Evolutionary conservation across 352 stramenopile genomes (phyloP), one percentile per base, ranked within the genome.

Genomic region (Pythium rhizo-oryzae): DNA sequence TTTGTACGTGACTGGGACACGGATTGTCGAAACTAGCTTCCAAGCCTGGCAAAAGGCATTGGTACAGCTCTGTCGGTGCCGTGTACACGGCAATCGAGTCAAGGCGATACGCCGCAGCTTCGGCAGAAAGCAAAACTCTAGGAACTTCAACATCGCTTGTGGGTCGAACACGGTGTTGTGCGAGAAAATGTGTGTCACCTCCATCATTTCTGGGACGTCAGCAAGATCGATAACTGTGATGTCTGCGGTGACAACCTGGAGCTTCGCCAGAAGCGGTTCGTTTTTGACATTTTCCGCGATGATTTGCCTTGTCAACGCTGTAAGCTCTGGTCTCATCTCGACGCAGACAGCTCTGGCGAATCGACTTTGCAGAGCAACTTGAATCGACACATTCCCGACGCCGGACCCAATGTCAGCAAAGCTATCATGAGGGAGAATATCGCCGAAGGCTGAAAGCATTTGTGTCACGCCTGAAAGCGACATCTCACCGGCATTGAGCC

Each of bases 341-440:
- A 61, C 28, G 35, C 15, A 15, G 6, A 67, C 25, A 19, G 37
- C 54, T 19, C 8, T 46, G 4, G 2, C 2, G 16, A 67, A 41
- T 0, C 61, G 41, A 16, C 24, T 67, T 25, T 67, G 30, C 1
- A 67, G 61, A 4, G 61, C 51, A 18, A 61, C 50, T 60, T 67
- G 61, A 12, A 67, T 51, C 2, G 12, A 25, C 1, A 67, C 24
- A 24, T 61, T 61, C 5, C 61, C 61, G 51, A 67, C 33, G 0
- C 61, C 61, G 24, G 50, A 24, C 8, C 61, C 61, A 46, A 67
- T 25, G 21, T 67, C 61, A 12, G 21, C 24, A 28, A 67, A 67
- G 8, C 53, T 16, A 28, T 67, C 61, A 21, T 24, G 7, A 8
- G 23, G 9, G 7, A 11, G 15, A 12, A 67, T 59, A 2, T 30